phyloP scores from a whole-genome alignment of 2,329 filamentous ascomycete genomes.

The Aphanocladium album region DNA sequence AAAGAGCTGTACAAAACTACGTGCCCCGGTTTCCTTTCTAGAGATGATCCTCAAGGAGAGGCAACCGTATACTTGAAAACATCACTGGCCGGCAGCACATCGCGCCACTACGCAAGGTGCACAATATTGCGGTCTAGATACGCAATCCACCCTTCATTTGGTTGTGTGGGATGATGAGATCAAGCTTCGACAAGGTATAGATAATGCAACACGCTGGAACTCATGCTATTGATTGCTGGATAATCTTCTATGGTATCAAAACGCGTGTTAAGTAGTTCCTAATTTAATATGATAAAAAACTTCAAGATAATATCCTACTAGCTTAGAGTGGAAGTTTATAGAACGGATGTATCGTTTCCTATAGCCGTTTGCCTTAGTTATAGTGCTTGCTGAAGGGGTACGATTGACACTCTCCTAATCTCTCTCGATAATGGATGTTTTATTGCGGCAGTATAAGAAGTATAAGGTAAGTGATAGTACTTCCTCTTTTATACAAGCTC shows the following conservation, averaged over 20 bases:
- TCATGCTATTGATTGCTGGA: neutral
- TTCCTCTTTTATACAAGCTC: too few relatives aligned
- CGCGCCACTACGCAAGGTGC: neutral
- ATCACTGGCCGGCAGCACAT: neutral
- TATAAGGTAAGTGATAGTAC: too few relatives aligned
- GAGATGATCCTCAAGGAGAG: neutral
- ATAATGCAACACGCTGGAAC: neutral
- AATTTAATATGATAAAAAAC: neutral
- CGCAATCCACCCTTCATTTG: neutral
- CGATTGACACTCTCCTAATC: neutral
- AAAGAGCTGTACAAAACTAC: too few relatives aligned
- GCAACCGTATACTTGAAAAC: neutral
- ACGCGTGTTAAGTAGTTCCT: neutral
- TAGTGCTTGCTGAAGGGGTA: neutral
- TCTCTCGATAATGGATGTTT: too few relatives aligned
- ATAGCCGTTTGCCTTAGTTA: neutral
- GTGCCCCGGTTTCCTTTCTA: too few relatives aligned
- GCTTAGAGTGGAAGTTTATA: neutral
- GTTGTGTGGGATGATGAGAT: neutral
- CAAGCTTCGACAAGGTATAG: neutral
- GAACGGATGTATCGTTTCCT: neutral
- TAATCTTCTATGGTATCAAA: neutral
- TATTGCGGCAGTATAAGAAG: too few relatives aligned
- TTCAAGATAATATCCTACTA: neutral
- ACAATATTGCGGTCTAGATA: neutral